Base-by-base conservation (phyloP, 805 yeast genomes). In the Starmera pachycereana region DNA sequence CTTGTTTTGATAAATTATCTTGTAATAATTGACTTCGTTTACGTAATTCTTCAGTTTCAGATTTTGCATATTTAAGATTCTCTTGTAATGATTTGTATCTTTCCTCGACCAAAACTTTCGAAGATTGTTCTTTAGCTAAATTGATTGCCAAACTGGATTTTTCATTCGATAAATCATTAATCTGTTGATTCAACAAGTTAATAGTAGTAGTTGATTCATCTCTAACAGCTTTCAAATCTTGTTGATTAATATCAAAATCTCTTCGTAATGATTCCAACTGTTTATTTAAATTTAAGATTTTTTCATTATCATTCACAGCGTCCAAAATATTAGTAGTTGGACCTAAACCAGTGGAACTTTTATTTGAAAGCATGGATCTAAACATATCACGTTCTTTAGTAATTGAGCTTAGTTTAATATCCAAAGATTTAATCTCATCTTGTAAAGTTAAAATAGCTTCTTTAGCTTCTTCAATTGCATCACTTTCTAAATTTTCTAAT, bases 301-400 rank as follows among this genome's bases (percentile, higher is more conserved):
- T 44, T 4, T 43, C 44, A 4, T 47, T 53, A 36, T 46, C 47
- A n/a, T 48, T 38, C 28, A 51, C 37, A 13, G 49, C 43, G 32
- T 43, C 46, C 29, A 45, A 36, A 12, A 40, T 12, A 10, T 44
- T 41, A 13, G 19, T 16, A 46, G 39, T 11, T 22, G 27, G 27
- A 22, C 27, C 27, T 22, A 22, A 22, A 22, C 27, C 27, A 22
- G 27, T 5, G 5, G 27, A 22, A 52, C 40, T 46, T 54, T 54
- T 40, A 50, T 50, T 50, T 4, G 53, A 39, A 4, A 48, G 27
- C 37, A 58, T 39, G 1, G 56, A 43, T 52, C 77, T 69, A 49
- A 79, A 69, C 62, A 78, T 74, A 49, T 88, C 94, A 40, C 88
- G 72, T 56, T 85, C 94, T 44, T 76, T 71, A 4, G 69, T 61